These are phyloP conservation scores for Candida golubevii DNA, from an alignment of 805 yeast genomes.

Conservation along the genomic window DNA sequence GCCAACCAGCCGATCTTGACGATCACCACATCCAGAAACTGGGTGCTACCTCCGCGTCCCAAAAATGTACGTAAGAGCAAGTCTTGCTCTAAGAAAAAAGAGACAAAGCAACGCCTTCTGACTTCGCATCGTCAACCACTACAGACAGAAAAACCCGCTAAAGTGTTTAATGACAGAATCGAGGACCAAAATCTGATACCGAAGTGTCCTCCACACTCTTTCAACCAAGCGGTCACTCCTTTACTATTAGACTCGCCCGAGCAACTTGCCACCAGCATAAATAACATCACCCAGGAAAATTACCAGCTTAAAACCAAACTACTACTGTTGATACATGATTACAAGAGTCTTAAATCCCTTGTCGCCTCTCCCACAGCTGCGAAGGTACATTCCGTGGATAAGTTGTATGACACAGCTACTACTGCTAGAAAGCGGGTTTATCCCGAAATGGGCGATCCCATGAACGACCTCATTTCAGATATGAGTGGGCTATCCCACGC, in stretches of 20 bases:
- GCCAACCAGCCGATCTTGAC: slow-evolving; percentile 15
- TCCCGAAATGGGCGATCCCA: slow-evolving; percentile 18
- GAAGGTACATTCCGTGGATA: slow-evolving; percentile 4
- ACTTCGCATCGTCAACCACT: not conserved
- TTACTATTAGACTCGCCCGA: slow-evolving; percentile 7
- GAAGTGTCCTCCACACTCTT: not conserved
- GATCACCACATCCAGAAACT: slow-evolving; percentile 17
- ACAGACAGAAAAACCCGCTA: not conserved
- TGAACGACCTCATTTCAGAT: slow-evolving; percentile 25
- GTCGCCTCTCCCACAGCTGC: slow-evolving; percentile 19
- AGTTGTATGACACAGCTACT: slow-evolving; percentile 17
- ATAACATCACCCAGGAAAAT: slow-evolving; percentile 30
- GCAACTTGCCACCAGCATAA: slow-evolving; percentile 15
- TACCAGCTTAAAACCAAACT: slow-evolving; percentile 31
- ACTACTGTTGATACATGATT: slow-evolving; percentile 37
- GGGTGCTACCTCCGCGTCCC: slow-evolving; percentile 21
- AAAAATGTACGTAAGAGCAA: slow-evolving; percentile 17
- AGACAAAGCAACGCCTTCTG: slow-evolving; percentile 13
- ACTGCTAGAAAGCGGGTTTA: slow-evolving; percentile 17
- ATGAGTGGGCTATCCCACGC: slow-evolving; percentile 26
- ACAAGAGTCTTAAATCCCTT: slow-evolving; percentile 31
- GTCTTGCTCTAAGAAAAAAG: slow-evolving; percentile 13
- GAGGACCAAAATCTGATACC: not conserved
- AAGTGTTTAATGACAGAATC: not conserved
- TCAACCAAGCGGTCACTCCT: not conserved